A percentile compares a stretch with the other conserved stretches of the same genome.
phyloP scores from a whole-genome alignment of 139 green algal genomes.

The Chlorella sp. region DNA sequence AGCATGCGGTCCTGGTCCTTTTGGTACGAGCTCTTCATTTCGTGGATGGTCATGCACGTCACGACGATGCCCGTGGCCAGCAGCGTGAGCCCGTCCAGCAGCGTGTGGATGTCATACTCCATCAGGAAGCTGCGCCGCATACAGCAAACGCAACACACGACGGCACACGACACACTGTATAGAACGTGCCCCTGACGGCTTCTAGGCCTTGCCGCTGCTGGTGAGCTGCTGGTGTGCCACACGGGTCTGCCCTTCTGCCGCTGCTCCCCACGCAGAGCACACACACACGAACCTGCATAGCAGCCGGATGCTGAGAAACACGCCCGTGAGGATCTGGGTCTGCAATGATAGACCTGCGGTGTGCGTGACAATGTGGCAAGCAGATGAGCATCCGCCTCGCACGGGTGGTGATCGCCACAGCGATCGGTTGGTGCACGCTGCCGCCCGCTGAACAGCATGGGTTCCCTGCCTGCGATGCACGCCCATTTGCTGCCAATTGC shows the following conservation, averaged over 20 bases:
- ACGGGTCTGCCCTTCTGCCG: too few relatives aligned
- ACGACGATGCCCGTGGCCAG: constrained; percentile 81
- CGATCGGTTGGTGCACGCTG: too few relatives aligned
- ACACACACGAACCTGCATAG: constrained; percentile 78
- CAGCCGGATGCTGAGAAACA: constrained; percentile 86
- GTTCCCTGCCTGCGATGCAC: too few relatives aligned
- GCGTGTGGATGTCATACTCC: constrained; percentile 99
- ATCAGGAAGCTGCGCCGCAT: constrained; percentile 98
- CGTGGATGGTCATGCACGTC: constrained; percentile 63
- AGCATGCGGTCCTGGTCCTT: constrained; percentile 77
- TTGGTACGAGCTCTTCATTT: constrained; percentile 78
- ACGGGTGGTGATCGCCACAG: too few relatives aligned
- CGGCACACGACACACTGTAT: too few relatives aligned
- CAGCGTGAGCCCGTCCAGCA: constrained; percentile 89
- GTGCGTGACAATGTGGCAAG: not conserved
- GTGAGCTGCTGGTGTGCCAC: too few relatives aligned
- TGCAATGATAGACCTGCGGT: constrained; percentile 81
- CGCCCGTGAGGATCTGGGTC: constrained; percentile 86
- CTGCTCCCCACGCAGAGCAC: too few relatives aligned
- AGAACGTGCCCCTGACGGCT: too few relatives aligned
- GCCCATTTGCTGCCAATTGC: not conserved
- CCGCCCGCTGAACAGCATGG: too few relatives aligned
- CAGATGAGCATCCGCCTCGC: too few relatives aligned
- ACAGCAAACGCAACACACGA: too few relatives aligned
- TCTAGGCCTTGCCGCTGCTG: too few relatives aligned